Percentiles rank a stretch among this genome's conserved stretches.
These are phyloP conservation scores for Fusarium burgessii DNA, from an alignment of 2,329 filamentous ascomycete species.

Conservation along the genomic window DNA sequence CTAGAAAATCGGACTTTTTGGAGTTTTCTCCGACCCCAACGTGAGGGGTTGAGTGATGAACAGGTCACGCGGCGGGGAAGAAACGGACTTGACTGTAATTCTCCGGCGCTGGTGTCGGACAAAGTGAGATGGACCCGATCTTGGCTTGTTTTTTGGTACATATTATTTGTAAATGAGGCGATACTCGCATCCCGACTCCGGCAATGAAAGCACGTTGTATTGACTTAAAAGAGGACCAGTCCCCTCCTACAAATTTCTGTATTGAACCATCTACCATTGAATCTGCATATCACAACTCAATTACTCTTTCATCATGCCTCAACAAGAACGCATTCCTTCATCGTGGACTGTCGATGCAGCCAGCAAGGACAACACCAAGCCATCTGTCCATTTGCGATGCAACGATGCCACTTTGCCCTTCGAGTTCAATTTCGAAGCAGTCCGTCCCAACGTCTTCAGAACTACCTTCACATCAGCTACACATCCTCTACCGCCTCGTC, in stretches of 20 bases:
- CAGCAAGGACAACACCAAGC: constrained; percentile 49
- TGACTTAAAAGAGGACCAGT: background rate
- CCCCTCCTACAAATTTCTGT: background rate
- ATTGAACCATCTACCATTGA: background rate
- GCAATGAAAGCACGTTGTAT: background rate
- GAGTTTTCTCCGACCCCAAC: background rate
- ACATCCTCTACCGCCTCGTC: constrained; percentile 74
- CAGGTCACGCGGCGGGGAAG: background rate
- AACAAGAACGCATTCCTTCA: constrained; percentile 47
- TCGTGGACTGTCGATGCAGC: constrained; percentile 40
- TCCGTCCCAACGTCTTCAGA: constrained; percentile 73
- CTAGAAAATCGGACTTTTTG: background rate
- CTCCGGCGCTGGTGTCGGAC: background rate
- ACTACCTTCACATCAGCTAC: constrained; percentile 73
- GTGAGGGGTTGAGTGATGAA: background rate
- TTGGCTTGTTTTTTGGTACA: background rate
- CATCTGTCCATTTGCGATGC: constrained; percentile 40
- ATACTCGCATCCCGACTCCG: background rate
- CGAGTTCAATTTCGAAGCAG: constrained; percentile 71
- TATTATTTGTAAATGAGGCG: background rate
- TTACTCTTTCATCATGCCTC: constrained; percentile 38
- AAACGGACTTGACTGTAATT: background rate
- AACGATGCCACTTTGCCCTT: constrained; percentile 54
- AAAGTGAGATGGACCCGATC: background rate
- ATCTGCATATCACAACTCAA: too few species aligned